phyloP scores from a whole-genome alignment of 2,329 filamentous ascomycete species.

The Albifimbria verrucaria region DNA sequence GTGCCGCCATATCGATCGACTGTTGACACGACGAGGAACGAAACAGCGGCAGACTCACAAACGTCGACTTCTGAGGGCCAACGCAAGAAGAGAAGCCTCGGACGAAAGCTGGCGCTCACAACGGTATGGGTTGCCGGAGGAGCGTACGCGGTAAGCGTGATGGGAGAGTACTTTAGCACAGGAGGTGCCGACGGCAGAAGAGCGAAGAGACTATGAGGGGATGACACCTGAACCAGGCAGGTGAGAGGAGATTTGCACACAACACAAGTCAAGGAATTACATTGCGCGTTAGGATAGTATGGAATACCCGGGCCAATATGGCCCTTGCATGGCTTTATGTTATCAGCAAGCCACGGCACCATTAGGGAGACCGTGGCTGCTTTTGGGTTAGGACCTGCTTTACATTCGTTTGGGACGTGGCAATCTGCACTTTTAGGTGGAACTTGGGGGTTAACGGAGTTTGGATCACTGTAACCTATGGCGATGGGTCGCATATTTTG shows the following conservation, averaged over 20 bases:
- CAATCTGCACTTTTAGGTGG: no score
- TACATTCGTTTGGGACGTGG: neutral
- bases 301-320: neutral
- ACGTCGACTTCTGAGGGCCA: constrained; percentile 19
- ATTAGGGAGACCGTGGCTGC: neutral
- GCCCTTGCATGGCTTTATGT: neutral
- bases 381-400: neutral
- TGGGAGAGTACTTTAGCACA: constrained; percentile 55
- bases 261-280: neutral
- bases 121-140: constrained; percentile 52
- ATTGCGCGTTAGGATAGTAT: neutral
- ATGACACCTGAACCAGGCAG: neutral
- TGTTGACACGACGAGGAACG: constrained; percentile 42
- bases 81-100: constrained; percentile 35
- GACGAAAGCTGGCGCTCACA: constrained; percentile 49
- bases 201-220: constrained; percentile 26
- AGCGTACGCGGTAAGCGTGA: constrained; percentile 56
- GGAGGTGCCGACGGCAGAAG: constrained; percentile 41
- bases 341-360: neutral
- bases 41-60: constrained; percentile 44
- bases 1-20: constrained; percentile 33
- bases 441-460: no score
- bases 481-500: no score
- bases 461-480: no score
- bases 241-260: neutral